Evolutionary conservation across 108 stramenopile species (phyloP), one percentile per base, ranked within the genome.

Genomic region (Hondaea fermentalgiana): DNA sequence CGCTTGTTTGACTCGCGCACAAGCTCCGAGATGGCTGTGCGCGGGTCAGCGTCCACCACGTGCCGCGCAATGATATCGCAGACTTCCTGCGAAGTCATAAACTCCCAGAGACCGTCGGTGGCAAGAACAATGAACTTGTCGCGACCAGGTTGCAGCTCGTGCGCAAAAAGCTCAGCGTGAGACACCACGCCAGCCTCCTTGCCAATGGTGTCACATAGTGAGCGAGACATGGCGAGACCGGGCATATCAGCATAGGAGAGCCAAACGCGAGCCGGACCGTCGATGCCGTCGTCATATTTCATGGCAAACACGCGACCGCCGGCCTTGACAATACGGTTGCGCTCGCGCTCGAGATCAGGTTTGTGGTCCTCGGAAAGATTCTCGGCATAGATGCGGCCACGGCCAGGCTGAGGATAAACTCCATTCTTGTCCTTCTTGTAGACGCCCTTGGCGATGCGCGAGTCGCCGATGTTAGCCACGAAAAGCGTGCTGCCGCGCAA

Each of bases 181-280:
- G 96, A 96, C 72, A 96, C 96, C n/a, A 99, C 98, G 8, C 98
- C 98, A 4, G 97, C 98, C 25, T 96, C 95, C 89, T 99, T 98
- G 23, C 98, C 98, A 4, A 99, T 97, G 55, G 96, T 95, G 90
- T 98, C 97, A 57, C 97, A 97, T 57, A 98, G 94, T n/a, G 97
- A 98, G 55, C 98, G 95, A 45, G 95, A 93, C 99, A 99, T 99
- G 72, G 99, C 99, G 55, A 99, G 93, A 64, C 99, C 99, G 44
- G 99, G 99, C 58, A 98, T 96, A 94, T 99, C 98, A 96, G 97
- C 97, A 92, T 99, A 95, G 12, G 96, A 97, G 72, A 99, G 93
- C 99, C 99, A 99, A 17, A 99, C 99, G 90, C 99, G 95, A 10
- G 97, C 96, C 19, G 99, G 99, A 19, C 99, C 99, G 92, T 98